A percentile compares a stretch with the other conserved stretches of the same genome.
These are phyloP conservation scores for Penicillium sp. DNA, from an alignment of 2,329 filamentous ascomycete species.

Conservation along the genomic window DNA sequence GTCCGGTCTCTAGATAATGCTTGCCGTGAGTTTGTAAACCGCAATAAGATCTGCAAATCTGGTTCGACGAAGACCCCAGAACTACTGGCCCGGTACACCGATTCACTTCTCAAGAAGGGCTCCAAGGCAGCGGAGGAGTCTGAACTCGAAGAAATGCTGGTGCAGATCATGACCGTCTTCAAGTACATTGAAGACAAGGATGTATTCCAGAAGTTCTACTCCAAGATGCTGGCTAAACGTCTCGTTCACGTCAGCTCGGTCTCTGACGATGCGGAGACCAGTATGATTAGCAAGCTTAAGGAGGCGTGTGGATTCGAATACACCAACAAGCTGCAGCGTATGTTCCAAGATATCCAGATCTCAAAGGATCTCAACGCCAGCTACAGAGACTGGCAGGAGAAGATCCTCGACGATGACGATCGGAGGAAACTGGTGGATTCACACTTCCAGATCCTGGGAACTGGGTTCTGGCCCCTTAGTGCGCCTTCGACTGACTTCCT, in stretches of 20 bases:
- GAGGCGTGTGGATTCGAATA: constrained; percentile 98
- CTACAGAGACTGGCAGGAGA: constrained; percentile 69
- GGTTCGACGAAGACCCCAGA: constrained; percentile 92
- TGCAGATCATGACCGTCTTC: constrained; percentile 97
- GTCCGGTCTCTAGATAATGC: constrained; percentile 93
- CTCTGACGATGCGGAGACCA: constrained; percentile 93
- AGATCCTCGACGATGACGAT: constrained; percentile 56
- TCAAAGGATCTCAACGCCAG: constrained; percentile 90
- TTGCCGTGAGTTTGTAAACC: constrained; percentile 94
- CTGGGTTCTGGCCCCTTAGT: constrained; percentile 90
- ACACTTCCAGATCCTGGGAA: constrained; percentile 84
- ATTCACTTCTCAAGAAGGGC: constrained; percentile 80
- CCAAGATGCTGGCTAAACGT: constrained; percentile 87
- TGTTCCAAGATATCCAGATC: constrained; percentile 99
- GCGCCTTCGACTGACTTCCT: constrained; percentile 87
- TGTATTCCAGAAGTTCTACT: constrained; percentile 99
- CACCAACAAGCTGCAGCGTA: constrained; percentile 97
- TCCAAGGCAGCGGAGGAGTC: constrained; percentile 87
- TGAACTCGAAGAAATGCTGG: constrained; percentile 78
- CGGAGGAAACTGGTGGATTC: constrained; percentile 68
- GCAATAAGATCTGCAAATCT: constrained; percentile 89
- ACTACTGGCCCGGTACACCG: constrained; percentile 87
- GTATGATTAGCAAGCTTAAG: constrained; percentile 99
- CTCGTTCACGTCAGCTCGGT: constrained; percentile 94
- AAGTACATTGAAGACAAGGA: constrained; percentile 99